phyloP scores from a whole-genome alignment of 1,284 basidiomycete species.

The Papiliotrema nemorosa region DNA sequence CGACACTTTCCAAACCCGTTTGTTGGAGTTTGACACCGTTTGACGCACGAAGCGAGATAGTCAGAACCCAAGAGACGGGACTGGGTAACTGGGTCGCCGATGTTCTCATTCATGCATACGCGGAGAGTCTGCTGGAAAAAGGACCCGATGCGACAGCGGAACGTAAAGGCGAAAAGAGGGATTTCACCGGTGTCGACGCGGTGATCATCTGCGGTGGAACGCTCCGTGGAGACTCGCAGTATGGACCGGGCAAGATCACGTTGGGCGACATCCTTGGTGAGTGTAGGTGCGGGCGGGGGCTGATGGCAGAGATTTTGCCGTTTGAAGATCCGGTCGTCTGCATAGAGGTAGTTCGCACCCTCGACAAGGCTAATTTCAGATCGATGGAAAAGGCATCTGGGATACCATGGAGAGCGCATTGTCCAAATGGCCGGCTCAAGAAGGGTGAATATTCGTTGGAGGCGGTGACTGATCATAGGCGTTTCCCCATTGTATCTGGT shows the following conservation, averaged over 20 bases:
- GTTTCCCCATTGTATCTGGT: constrained; percentile 86
- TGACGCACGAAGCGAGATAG: constrained; percentile 70
- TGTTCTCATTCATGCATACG: constrained; percentile 78
- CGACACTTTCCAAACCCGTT: constrained; percentile 67
- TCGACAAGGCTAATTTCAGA: constrained; percentile 40
- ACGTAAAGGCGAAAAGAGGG: background rate
- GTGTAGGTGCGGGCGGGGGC: constrained; percentile 1
- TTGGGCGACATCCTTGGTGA: constrained; percentile 61
- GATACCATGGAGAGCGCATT: constrained; percentile 72
- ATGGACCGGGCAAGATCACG: constrained; percentile 74
- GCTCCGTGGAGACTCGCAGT: constrained; percentile 77
- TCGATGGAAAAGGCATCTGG: constrained; percentile 79
- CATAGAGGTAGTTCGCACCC: constrained; percentile 51
- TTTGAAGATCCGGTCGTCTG: constrained; percentile 85
- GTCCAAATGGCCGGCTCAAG: constrained; percentile 80
- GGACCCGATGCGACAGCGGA: constrained; percentile 19
- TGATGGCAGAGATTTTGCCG: constrained; percentile 69
- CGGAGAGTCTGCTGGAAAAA: constrained; percentile 60
- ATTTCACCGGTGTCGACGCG: constrained; percentile 61
- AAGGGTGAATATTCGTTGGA: constrained; percentile 59
- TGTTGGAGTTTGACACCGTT: constrained; percentile 67
- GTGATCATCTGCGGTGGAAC: constrained; percentile 83
- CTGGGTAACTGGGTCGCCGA: constrained; percentile 88
- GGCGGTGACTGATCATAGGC: constrained; percentile 51
- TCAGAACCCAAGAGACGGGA: constrained; percentile 66